Evolutionary conservation across 1,284 basidiomycete species (phyloP), one percentile per base, ranked within the genome.

Genomic region (Anthracocystis panici-leucophaei): DNA sequence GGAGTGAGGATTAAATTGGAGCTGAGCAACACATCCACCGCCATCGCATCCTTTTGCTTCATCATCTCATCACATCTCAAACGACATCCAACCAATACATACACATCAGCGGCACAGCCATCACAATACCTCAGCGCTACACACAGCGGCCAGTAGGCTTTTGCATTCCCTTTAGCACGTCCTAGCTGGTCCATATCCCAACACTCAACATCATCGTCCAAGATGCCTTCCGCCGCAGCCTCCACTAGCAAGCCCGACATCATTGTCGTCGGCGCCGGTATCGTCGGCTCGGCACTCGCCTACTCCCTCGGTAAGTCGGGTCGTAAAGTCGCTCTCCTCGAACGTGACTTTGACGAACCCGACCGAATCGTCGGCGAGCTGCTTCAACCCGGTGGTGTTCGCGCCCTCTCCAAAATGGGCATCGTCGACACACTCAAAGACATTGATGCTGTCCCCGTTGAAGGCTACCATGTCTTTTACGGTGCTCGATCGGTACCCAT

Each of bases 331-430:
- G 78, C 80, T 10, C 64, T 85, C 2, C 57, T 85, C 38, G 84
- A 85, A 68, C 95, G 50, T 52, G 96, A 96, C 42, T 89, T 98
- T 12, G 88, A 91, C 0, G 92, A 95, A 85, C 96, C 97, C 0
- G 94, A 98, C 88, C 90, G 96, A 25, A 98, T 99, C 79, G 96
- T 99, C 41, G 96, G 97, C 40, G 97, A 99, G 86, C 90, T 99
- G 1, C 88, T 99, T 21, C 96, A 99, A 83, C 97, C 97, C 0
- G 95, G 93, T 0, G 97, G 97, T 6, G 91, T 95, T 21, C 88
- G 88, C 4, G 91, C 94, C 0, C 87, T 99, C 52, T 87, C 90
- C 68, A 87, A 89, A 59, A 90, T 99, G 20, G 95, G 94, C 1
- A 86, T 99, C 79, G 82, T 79, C 23, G 90, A 90, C 57, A 87